phyloP scores from a whole-genome alignment of 495 filamentous ascomycete species.

The Friedmanniomyces endolithicus region DNA sequence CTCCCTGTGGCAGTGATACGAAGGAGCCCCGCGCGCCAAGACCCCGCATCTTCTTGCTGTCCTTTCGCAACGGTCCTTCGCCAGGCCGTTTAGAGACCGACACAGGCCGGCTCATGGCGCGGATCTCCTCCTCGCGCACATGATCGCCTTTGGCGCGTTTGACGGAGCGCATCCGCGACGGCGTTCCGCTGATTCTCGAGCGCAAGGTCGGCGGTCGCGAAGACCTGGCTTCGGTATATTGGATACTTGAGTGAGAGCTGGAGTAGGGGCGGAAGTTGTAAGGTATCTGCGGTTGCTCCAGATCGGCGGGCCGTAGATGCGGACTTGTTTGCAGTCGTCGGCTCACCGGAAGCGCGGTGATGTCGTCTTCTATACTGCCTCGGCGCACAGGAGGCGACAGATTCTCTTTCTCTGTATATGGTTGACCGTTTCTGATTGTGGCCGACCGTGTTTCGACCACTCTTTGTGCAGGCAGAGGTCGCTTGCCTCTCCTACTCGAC shows the following conservation, averaged over 20 bases:
- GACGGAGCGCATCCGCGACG: conserved; percentile 58
- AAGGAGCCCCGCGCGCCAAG: conserved; percentile 56
- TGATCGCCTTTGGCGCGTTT: conserved; percentile 70
- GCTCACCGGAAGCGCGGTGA: conserved; percentile 30
- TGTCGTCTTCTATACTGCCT: conserved; percentile 28
- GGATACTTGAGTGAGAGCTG: conserved; percentile 35
- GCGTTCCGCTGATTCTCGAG: conserved; percentile 39
- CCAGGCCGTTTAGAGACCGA: conserved; percentile 45
- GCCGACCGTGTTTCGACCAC: neutral
- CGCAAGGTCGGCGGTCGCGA: conserved; percentile 54
- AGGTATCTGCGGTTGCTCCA: conserved; percentile 31
- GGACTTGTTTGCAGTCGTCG: conserved; percentile 27
- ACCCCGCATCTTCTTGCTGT: conserved; percentile 50
- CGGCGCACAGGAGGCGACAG: neutral
- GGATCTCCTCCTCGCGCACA: conserved; percentile 72
- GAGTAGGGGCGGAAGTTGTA: conserved; percentile 38
- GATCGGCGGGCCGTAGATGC: conserved; percentile 30
- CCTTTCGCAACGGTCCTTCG: conserved; percentile 43
- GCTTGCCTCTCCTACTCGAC: neutral
- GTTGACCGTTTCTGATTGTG: neutral
- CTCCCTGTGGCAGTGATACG: conserved; percentile 56
- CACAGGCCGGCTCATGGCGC: conserved; percentile 62
- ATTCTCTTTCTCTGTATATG: conserved; percentile 10
- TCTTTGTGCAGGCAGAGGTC: neutral
- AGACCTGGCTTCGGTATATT: conserved; percentile 28